Base-by-base conservation (phyloP, 1,284 basidiomycete species). In the Irpex sp. region DNA sequence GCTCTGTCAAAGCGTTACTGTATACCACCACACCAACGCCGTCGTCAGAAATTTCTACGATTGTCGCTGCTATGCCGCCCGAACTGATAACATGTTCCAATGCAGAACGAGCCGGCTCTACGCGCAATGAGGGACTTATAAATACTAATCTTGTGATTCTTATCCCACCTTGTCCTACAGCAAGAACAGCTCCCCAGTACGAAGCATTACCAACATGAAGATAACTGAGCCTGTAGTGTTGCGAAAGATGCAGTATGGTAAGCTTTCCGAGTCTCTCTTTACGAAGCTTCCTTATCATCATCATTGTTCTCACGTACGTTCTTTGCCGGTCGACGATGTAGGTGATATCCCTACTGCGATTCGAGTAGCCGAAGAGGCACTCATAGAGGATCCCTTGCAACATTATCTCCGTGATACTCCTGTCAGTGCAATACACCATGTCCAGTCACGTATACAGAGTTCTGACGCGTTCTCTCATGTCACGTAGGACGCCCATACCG, bases 311-410 rank as follows among this genome's bases (percentile, higher is more conserved):
- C 6, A 45, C 6, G 12, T 16, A n/a, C 4, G 39, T n/a, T 33
- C 28, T 33, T 33, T 33, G 28, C 28, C 6, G 28, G 28, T 33
- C 28, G 28, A 33, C 28, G 10, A n/a, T 45, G n/a, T 45, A 65
- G 66, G 8, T 68, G 67, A 65, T 33, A 59, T 57, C n/a, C 56
- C 56, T 23, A 19, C 14, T 10, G 56, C 37, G 9, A 19, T 21
- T 8, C 4, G 19, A 16, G n/a, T 42, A 16, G 21, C 21, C 12
- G 37, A 39, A 23, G 56, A 36, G 4, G 56, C 56, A 23, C 18
- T 57, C 37, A 2, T 16, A 23, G 56, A 42, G 8, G 37, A 37
- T 19, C 56, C 56, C 33, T 21, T 57, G 14, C 37, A 57, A 14
- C 56, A 42, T 14, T 57, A 57, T 36, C 56, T 57, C 18, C 56